Evolutionary conservation across 2,329 filamentous ascomycete genomes (phyloP).

Genomic region (Monilinia fructigena): DNA sequence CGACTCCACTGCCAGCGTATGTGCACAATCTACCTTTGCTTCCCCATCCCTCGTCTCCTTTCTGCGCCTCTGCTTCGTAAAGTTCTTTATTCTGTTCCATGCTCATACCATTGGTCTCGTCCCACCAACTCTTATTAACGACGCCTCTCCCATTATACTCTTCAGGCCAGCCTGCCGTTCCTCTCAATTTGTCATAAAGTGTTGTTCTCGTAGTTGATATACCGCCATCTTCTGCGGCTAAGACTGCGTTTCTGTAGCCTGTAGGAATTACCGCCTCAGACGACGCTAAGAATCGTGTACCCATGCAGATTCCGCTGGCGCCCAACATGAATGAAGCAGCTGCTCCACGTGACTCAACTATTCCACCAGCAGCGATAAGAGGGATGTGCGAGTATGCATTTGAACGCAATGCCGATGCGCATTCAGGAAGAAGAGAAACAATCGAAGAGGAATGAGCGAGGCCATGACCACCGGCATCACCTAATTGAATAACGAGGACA

Average conservation of each 20-base stretch:
- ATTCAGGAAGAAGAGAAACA: slow-evolving; percentile 42
- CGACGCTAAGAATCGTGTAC: slow-evolving; percentile 50
- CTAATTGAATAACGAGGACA: slow-evolving; percentile 42
- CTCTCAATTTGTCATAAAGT: slow-evolving; percentile 52
- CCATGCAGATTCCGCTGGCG: slow-evolving; percentile 47
- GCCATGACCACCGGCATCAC: slow-evolving; percentile 44
- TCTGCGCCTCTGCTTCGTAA: slow-evolving; percentile 47
- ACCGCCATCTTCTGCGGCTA: slow-evolving; percentile 51
- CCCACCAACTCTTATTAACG: slow-evolving; percentile 53
- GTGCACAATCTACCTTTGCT: slow-evolving; percentile 54
- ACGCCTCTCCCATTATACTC: slow-evolving; percentile 58
- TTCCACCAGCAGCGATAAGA: slow-evolving; percentile 42
- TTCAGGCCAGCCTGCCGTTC: slow-evolving; percentile 57
- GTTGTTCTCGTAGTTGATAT: slow-evolving; percentile 50
- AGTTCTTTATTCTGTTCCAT: slow-evolving; percentile 44
- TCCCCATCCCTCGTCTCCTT: slow-evolving; percentile 54
- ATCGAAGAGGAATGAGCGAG: slow-evolving; percentile 38
- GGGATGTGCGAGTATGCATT: slow-evolving; percentile 34
- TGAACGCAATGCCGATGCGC: slow-evolving; percentile 35
- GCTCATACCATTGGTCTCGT: slow-evolving; percentile 42
- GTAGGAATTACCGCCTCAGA: slow-evolving; percentile 47
- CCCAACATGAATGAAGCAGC: slow-evolving; percentile 42
- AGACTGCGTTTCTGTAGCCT: slow-evolving; percentile 49
- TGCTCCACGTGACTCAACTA: slow-evolving; percentile 41
- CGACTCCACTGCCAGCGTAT: slow-evolving; percentile 62